Conservation (phyloP, 768 basidiomycete genomes). For the Mycena venus region DNA sequence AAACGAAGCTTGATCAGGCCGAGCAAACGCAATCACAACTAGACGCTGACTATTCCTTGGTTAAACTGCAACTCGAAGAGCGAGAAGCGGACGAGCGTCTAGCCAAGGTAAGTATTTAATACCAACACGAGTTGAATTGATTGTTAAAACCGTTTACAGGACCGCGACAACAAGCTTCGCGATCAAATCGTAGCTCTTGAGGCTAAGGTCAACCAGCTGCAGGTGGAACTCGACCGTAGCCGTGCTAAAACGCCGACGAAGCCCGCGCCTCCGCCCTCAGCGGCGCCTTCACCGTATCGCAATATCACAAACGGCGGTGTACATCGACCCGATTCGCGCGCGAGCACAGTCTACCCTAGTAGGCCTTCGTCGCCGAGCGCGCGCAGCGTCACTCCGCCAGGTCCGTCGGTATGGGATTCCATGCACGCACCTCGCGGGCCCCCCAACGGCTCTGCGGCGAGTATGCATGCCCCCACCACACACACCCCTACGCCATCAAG, state of each 20-base stretch:
- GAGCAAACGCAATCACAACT: constrained; percentile 76
- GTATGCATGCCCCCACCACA: constrained; percentile 46
- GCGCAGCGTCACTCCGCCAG: constrained; percentile 64
- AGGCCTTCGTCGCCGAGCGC: constrained; percentile 55
- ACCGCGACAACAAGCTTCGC: constrained; percentile 76
- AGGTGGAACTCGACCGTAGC: constrained; percentile 65
- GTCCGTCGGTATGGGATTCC: constrained; percentile 79
- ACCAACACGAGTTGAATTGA: background rate
- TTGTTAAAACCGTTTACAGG: constrained; percentile 54
- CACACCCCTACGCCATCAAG: constrained; percentile 38
- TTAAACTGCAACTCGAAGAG: constrained; percentile 82
- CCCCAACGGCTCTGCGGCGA: constrained; percentile 39
- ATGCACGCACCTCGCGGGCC: constrained; percentile 62
- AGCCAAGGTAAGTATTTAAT: constrained; percentile 64
- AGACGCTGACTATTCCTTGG: constrained; percentile 77
- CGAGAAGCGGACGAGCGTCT: constrained; percentile 79
- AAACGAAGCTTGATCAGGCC: constrained; percentile 73
- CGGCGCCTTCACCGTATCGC: constrained; percentile 53
- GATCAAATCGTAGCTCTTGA: constrained; percentile 78
- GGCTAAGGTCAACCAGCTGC: constrained; percentile 67
- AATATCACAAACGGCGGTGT: constrained; percentile 57
- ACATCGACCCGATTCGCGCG: constrained; percentile 80
- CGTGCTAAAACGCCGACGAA: constrained; percentile 52
- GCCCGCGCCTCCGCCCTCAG: constrained; percentile 41
- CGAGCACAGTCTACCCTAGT: constrained; percentile 71